phyloP scores from a whole-genome alignment of 179 eudicot species.

The Beta lomatogona region DNA sequence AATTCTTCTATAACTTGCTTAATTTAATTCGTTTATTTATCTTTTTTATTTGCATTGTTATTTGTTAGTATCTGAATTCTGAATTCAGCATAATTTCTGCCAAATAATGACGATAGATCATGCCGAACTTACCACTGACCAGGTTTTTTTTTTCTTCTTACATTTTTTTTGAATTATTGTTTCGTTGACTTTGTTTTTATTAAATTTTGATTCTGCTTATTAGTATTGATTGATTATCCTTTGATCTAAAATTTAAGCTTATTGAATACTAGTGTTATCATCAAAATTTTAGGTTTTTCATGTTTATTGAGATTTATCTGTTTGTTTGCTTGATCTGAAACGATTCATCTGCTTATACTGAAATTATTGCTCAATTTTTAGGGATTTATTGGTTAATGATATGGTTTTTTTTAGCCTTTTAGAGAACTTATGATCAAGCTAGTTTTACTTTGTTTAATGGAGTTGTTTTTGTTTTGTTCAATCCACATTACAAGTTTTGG shows the following conservation, averaged over 20 bases:
- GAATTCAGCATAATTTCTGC: conserved; percentile 25
- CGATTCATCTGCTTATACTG: background rate
- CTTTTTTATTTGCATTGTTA: background rate
- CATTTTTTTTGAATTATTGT: background rate
- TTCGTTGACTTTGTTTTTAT: conserved; percentile 1
- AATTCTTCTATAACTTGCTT: background rate
- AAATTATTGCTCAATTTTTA: background rate
- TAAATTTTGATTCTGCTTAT: background rate
- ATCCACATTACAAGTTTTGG: background rate
- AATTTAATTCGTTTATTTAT: background rate
- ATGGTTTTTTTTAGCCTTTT: background rate
- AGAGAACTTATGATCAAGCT: background rate
- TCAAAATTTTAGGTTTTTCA: background rate
- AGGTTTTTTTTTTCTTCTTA: conserved; percentile 36
- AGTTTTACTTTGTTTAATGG: background rate
- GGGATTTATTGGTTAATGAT: background rate
- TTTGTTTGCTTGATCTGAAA: conserved; percentile 8
- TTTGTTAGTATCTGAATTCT: background rate
- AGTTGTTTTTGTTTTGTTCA: background rate
- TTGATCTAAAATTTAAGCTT: conserved; percentile 3
- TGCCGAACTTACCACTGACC: conserved; percentile 67
- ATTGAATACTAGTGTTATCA: background rate
- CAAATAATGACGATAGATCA: conserved; percentile 60
- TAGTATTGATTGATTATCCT: background rate
- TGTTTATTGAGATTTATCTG: background rate